Conservation (phyloP, 2,329 filamentous ascomycete genomes). For the Colletotrichum ledebouriae region DNA sequence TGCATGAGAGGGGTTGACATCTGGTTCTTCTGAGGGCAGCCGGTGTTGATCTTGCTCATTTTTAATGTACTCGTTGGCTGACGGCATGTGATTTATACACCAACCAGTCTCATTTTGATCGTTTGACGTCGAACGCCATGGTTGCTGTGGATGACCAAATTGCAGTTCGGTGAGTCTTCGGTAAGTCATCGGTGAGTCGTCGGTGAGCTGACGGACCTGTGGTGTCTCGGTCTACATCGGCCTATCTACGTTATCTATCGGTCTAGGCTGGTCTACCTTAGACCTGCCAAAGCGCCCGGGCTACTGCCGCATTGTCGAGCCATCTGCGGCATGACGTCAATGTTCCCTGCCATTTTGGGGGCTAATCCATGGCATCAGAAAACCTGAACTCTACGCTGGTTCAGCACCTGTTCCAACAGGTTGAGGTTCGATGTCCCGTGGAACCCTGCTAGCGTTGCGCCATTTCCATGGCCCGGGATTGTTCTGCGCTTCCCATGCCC, state of each 20-base stretch:
- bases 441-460: slow-evolving; percentile 23
- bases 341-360: slow-evolving; percentile 16
- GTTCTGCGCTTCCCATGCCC: background rate
- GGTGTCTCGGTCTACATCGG: background rate
- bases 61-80: too few relatives aligned
- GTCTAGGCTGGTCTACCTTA: slow-evolving; percentile 20
- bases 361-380: slow-evolving; percentile 29
- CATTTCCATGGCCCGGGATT: slow-evolving; percentile 23
- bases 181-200: background rate
- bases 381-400: slow-evolving; percentile 8
- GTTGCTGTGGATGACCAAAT: background rate
- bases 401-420: slow-evolving; percentile 19
- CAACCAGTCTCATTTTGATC: too few relatives aligned
- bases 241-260: too few relatives aligned
- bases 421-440: background rate
- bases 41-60: too few relatives aligned
- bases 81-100: too few relatives aligned
- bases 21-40: too few relatives aligned
- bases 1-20: too few relatives aligned
- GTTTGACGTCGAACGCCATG: too few relatives aligned
- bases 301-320: slow-evolving; percentile 25
- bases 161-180: background rate
- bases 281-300: slow-evolving; percentile 10
- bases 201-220: background rate
- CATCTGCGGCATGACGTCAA: slow-evolving; percentile 40